These are phyloP conservation scores for Kazachstania martiniae DNA, from an alignment of 805 yeast species.

Conservation along the genomic window DNA sequence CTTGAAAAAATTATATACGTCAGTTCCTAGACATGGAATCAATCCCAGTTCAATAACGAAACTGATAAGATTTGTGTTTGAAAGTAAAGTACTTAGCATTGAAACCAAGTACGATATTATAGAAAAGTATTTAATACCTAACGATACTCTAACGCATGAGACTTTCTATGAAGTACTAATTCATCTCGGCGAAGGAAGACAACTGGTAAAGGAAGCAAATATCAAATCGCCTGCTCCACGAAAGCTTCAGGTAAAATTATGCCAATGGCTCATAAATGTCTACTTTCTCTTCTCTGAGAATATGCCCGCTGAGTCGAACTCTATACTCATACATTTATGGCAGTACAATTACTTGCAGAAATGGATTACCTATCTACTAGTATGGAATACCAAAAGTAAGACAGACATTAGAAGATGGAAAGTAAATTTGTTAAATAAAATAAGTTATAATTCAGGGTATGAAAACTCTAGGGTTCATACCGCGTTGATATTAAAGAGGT, in stretches of 20 bases:
- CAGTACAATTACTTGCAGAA: constrained; percentile 28
- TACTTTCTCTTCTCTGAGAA: constrained; percentile 17
- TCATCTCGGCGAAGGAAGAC: no score
- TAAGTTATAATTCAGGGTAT: constrained; percentile 17
- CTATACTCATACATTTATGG: constrained; percentile 28
- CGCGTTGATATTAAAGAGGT: constrained; percentile 15
- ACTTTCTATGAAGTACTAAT: constrained; percentile 16
- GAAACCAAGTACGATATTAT: constrained; percentile 18
- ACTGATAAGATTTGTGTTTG: constrained; percentile 13
- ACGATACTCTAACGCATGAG: constrained; percentile 17
- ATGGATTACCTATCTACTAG: constrained; percentile 26
- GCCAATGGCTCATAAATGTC: constrained; percentile 29
- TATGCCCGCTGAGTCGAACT: constrained; percentile 11
- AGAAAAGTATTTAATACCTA: constrained; percentile 22
- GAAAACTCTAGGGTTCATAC: constrained; percentile 12
- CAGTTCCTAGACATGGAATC: constrained; percentile 12
- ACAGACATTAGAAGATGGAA: constrained; percentile 25
- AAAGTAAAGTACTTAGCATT: constrained; percentile 8
- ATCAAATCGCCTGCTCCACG: no score
- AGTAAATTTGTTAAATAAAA: constrained; percentile 14
- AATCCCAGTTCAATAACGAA: constrained; percentile 7
- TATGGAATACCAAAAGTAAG: constrained; percentile 22
- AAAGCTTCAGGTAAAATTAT: constrained; percentile 20
- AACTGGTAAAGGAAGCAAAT: no score
- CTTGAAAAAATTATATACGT: constrained; percentile 6